A percentile compares a stretch with the other conserved stretches of the same genome.
Evolutionary conservation across 129 eudicot species (phyloP).

Genomic region (Centella asiatica): DNA sequence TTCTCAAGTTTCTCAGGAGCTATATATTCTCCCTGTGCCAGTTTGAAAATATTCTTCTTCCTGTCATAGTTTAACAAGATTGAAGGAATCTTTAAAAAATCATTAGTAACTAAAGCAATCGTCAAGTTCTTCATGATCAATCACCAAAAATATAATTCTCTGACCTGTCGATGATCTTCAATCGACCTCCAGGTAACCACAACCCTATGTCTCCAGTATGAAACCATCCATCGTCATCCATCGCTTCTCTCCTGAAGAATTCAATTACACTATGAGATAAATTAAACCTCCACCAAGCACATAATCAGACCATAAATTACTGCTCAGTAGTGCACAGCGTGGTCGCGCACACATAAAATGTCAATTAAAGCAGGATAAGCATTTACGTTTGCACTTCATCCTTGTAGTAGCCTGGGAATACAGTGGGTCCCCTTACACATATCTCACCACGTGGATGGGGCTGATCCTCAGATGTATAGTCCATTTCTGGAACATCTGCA

Average conservation of each 20-base stretch:
- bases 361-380: slow-evolving; percentile 12
- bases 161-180: slow-evolving; percentile 81
- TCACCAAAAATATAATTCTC: slow-evolving; percentile 2
- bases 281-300: slow-evolving; percentile 12
- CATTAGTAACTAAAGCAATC: not conserved
- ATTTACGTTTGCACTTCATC: slow-evolving; percentile 79
- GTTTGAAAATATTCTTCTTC: slow-evolving; percentile 85
- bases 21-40: slow-evolving; percentile 92
- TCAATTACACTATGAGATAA: slow-evolving; percentile 10
- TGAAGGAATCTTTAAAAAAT: not conserved
- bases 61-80: slow-evolving; percentile 24
- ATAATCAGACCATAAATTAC: not conserved
- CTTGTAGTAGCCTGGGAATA: slow-evolving; percentile 77
- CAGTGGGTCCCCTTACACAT: slow-evolving; percentile 81
- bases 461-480: slow-evolving; percentile 71
- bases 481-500: slow-evolving; percentile 93
- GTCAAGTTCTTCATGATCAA: not conserved
- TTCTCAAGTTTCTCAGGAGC: slow-evolving; percentile 95
- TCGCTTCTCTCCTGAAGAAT: slow-evolving; percentile 69
- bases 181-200: slow-evolving; percentile 79
- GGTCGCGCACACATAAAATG: not conserved
- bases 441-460: slow-evolving; percentile 93
- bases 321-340: not conserved
- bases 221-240: slow-evolving; percentile 87
- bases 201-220: slow-evolving; percentile 89